phyloP scores from a whole-genome alignment of 192 early-diverging fungal genomes.

The Coemansia erecta region DNA sequence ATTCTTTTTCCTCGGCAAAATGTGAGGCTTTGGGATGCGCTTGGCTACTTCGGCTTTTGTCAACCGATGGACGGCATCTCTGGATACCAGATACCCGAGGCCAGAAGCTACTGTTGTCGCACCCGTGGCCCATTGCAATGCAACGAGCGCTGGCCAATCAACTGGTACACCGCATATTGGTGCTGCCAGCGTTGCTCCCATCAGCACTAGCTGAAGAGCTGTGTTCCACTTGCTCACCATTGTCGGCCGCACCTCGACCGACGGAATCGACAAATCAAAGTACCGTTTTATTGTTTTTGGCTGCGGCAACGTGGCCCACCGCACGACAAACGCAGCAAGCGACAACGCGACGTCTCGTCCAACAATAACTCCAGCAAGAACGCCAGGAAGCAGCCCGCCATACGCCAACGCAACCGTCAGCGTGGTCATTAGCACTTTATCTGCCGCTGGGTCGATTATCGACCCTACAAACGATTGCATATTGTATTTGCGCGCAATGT shows the following conservation, averaged over 20 bases:
- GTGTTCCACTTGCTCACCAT: slow-evolving; percentile 90
- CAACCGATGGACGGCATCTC: slow-evolving; percentile 71
- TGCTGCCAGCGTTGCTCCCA: slow-evolving; percentile 71
- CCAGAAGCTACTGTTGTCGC: slow-evolving; percentile 82
- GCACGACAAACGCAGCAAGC: slow-evolving; percentile 73
- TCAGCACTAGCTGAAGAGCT: slow-evolving; percentile 76
- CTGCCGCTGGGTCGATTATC: slow-evolving; percentile 89
- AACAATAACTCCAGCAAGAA: slow-evolving; percentile 79
- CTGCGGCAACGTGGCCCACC: slow-evolving; percentile 82
- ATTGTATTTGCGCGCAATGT: slow-evolving; percentile 82
- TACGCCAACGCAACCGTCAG: slow-evolving; percentile 75
- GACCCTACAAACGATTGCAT: slow-evolving; percentile 84
- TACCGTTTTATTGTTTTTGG: slow-evolving; percentile 84
- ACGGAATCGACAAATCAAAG: slow-evolving; percentile 87
- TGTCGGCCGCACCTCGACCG: slow-evolving; percentile 88
- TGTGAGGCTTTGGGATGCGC: slow-evolving; percentile 38
- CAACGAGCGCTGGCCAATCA: slow-evolving; percentile 54
- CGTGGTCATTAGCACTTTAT: slow-evolving; percentile 91
- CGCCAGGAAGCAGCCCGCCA: slow-evolving; percentile 68
- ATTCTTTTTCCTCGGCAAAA: slow-evolving; percentile 29
- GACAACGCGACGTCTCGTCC: slow-evolving; percentile 82
- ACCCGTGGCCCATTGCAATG: slow-evolving; percentile 59
- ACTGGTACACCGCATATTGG: slow-evolving; percentile 67
- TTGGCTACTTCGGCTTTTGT: slow-evolving; percentile 50
- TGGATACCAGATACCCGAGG: slow-evolving; percentile 67